Evolutionary conservation across 2,329 filamentous ascomycete genomes (phyloP).

Genomic region (Fusarium tanahbumbuense): DNA sequence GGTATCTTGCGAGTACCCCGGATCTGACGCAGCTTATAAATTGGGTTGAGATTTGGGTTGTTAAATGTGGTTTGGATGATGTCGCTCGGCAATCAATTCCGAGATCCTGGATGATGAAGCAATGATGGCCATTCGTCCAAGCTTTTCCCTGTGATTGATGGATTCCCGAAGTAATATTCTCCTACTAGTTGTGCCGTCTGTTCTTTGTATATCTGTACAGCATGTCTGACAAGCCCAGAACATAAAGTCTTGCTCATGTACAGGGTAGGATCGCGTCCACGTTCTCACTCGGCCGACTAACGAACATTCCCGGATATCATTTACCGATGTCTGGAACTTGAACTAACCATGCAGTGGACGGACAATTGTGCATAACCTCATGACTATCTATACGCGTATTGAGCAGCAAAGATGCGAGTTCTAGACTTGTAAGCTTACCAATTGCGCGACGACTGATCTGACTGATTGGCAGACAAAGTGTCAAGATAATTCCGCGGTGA

Average conservation of each 20-base stretch:
- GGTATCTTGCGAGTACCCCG: not conserved
- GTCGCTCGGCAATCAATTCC: not conserved
- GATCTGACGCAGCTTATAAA: not conserved
- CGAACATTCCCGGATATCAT: not conserved
- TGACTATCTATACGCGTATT: not conserved
- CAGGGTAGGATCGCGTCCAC: not conserved
- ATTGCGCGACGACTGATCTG: not conserved
- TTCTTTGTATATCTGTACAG: too few relatives aligned
- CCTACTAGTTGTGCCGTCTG: too few relatives aligned
- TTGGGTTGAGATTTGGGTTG: not conserved
- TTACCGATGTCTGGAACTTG: not conserved
- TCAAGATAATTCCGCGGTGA: not conserved
- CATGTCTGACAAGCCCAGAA: not conserved
- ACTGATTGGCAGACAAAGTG: not conserved
- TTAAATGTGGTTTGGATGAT: rapidly evolving
- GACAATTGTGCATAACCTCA: not conserved
- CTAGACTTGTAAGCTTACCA: not conserved
- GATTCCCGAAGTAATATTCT: too few relatives aligned
- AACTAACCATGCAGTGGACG: not conserved
- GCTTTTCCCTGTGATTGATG: too few relatives aligned
- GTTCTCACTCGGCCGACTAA: not conserved
- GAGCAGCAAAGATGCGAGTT: not conserved
- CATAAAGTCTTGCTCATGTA: not conserved
- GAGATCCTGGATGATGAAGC: too few relatives aligned
- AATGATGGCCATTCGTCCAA: too few relatives aligned